Conservation (phyloP, 306 rosid genomes). For the Vigna reflexopilosa region DNA sequence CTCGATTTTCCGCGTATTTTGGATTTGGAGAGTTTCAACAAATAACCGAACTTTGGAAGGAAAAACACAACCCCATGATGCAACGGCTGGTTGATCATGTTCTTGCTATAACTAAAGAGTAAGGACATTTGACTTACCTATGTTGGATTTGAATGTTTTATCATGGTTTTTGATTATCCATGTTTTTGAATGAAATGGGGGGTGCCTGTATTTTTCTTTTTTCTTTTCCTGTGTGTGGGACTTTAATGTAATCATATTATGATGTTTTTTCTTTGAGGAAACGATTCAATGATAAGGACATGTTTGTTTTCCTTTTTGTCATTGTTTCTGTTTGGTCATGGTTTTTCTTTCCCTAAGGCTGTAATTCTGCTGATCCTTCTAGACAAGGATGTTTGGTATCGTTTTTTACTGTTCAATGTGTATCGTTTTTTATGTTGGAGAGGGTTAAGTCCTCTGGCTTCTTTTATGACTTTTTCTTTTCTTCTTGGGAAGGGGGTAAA, state of each 20-base stretch:
- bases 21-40: constrained; percentile 24
- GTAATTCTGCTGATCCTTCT: constrained; percentile 13
- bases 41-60: constrained; percentile 23
- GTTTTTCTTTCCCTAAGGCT: constrained; percentile 12
- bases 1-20: constrained; percentile 35
- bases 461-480: not conserved
- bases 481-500: not conserved
- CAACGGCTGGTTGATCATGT: constrained; percentile 70
- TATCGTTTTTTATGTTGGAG: constrained; percentile 26
- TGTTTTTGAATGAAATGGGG: not conserved
- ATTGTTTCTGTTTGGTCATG: not conserved
- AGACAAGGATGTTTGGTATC: constrained; percentile 15
- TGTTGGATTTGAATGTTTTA: not conserved
- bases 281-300: constrained; percentile 4
- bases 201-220: not conserved
- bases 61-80: constrained; percentile 48
- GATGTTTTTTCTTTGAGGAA: constrained; percentile 8
- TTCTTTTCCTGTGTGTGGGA: not conserved
- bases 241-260: not conserved
- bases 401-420: constrained; percentile 18
- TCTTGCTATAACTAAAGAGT: constrained; percentile 85
- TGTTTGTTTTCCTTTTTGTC: constrained; percentile 1
- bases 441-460: constrained; percentile 7
- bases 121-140: constrained; percentile 47
- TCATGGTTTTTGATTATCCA: constrained; percentile 21